phyloP scores from a whole-genome alignment of 176 grass and related monocot species.

The Carex cristatella region DNA sequence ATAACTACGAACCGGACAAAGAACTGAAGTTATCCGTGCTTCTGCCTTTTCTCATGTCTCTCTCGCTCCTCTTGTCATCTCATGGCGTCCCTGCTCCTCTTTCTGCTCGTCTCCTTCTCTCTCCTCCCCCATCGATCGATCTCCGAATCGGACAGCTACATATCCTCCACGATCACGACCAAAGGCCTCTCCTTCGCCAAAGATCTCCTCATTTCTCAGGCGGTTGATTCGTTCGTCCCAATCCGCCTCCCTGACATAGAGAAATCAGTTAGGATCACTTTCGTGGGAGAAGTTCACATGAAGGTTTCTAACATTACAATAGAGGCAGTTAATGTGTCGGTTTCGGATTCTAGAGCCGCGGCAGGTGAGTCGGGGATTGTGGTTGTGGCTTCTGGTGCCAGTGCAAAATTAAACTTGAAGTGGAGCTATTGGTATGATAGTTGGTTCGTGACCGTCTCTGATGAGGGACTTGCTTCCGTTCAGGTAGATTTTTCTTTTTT shows the following conservation, averaged over 20 bases:
- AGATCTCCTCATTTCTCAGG: constrained; percentile 58
- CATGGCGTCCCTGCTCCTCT: constrained; percentile 22
- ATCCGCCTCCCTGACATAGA: constrained; percentile 65
- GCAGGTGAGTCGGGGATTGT: constrained; percentile 57
- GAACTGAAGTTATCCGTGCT: not conserved
- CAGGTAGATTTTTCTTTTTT: constrained; percentile 38
- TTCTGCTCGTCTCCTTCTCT: constrained; percentile 23
- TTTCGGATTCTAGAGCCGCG: constrained; percentile 38
- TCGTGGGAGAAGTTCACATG: constrained; percentile 58
- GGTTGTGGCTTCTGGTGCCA: constrained; percentile 61
- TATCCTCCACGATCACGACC: constrained; percentile 67
- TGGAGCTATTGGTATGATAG: constrained; percentile 71
- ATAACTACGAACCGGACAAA: not conserved
- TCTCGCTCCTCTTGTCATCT: not conserved
- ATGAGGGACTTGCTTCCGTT: constrained; percentile 68
- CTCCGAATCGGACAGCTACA: constrained; percentile 30
- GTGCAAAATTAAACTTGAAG: constrained; percentile 57
- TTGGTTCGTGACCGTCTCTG: constrained; percentile 61
- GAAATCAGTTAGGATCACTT: constrained; percentile 44
- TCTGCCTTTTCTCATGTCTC: constrained; percentile 8
- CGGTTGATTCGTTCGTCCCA: constrained; percentile 39
- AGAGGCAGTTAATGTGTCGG: constrained; percentile 28
- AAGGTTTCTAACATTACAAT: constrained; percentile 50
- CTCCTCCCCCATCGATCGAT: constrained; percentile 1
- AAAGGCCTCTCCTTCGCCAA: constrained; percentile 80